These are phyloP conservation scores for Saccharomyces pastorianus DNA, from an alignment of 1,139 yeast genomes.

Conservation along the genomic window DNA sequence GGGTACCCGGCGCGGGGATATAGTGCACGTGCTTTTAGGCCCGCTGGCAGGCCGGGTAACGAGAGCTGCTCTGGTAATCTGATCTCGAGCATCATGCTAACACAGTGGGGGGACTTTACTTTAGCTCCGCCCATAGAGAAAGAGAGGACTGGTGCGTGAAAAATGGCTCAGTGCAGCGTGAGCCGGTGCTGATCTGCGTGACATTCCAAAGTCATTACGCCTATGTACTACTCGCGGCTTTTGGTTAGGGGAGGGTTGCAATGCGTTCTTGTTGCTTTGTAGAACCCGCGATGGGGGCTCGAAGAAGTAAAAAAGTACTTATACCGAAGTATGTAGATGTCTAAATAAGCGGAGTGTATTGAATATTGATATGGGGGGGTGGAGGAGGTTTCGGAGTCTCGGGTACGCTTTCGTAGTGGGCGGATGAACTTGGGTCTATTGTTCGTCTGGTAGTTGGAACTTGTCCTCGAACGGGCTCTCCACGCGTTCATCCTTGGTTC, in stretches of 20 bases:
- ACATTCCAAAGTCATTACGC: too few species aligned
- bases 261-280: too few species aligned
- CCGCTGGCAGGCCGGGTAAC: neutral
- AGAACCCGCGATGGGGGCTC: too few species aligned
- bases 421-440: neutral
- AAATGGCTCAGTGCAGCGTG: neutral
- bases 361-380: neutral
- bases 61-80: neutral
- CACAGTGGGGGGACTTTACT: neutral
- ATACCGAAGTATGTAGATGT: neutral
- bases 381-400: too few species aligned
- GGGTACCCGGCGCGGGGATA: neutral
- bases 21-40: neutral
- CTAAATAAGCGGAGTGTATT: neutral
- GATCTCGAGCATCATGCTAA: too few species aligned
- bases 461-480: constrained; percentile 12
- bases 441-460: constrained; percentile 26
- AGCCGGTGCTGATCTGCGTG: neutral
- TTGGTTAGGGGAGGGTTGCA: neutral
- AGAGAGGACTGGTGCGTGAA: neutral
- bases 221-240: too few species aligned
- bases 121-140: neutral
- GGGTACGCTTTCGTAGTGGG: too few species aligned
- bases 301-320: neutral
- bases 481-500: neutral